Evolutionary conservation across 768 basidiomycete species (phyloP), one percentile per base, ranked within the genome.

Genomic region (Lyophyllum decastes): DNA sequence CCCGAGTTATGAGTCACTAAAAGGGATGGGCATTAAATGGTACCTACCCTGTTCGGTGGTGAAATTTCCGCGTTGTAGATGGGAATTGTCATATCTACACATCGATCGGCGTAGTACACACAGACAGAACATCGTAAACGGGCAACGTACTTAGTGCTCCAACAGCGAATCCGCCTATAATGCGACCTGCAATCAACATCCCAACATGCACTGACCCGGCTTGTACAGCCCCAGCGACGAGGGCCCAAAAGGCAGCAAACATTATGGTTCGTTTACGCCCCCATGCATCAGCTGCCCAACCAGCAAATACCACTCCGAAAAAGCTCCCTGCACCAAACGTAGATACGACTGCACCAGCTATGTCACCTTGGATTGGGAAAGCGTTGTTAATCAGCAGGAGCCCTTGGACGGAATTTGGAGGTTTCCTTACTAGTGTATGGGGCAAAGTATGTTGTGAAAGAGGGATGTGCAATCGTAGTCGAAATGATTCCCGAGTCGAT

Each of bases 401-500:
- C 10, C 16, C n/a, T 21, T 14, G 35, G 35, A 43, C 38, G 17
- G 30, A 49, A 21, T 43, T n/a, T 19, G 2, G 41, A 4, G n/a
- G 46, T 5, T 22, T 41, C 26, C 25, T 16, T 46, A 59, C 54
- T 26, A 8, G 53, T 59, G 34, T 55, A 59, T 21, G 53, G 53
- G 38, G 48, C 40, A 25, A 59, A 55, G 24, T 59, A 55, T 8
- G 40, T 11, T 19, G 53, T 35, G 44, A 51, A 60, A 16, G 49
- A 51, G 26, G 49, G 49, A 34, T 60, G 59, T 44, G 59, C 38
- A 21, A 47, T 55, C 6, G 49, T 55, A 2, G 59, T 51, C 19
- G 53, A 55, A 34, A 59, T 59, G n/a, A 59, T 51, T 4, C 58
- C 54, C 19, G 53, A 54, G 48, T 59, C 58, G 14, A 59, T 50